These are phyloP conservation scores for Hibiscus trionum DNA, from an alignment of 345 rosid species.

Conservation along the genomic window DNA sequence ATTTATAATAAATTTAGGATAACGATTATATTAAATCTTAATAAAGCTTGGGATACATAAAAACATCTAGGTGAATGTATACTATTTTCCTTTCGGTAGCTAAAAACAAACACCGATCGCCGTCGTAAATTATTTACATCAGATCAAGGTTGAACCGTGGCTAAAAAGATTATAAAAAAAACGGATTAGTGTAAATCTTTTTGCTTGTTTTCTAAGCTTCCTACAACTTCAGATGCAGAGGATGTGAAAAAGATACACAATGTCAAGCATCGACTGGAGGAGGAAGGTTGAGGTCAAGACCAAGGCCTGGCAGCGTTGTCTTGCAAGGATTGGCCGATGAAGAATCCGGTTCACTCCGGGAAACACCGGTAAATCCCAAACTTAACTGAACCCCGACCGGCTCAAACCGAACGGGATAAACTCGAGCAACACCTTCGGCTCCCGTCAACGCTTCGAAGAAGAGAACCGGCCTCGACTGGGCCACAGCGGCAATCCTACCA, in stretches of 20 bases:
- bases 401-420: conserved; percentile 39
- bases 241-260: neutral
- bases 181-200: neutral
- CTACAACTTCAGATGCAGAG: neutral
- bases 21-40: neutral
- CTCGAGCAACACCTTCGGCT: conserved; percentile 31
- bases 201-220: neutral
- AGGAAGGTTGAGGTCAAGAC: conserved; percentile 68
- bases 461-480: conserved; percentile 24
- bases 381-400: conserved; percentile 25
- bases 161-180: neutral
- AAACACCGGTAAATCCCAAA: conserved; percentile 18
- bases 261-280: conserved; percentile 56
- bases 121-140: conserved; percentile 13
- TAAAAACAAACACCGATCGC: neutral
- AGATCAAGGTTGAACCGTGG: neutral
- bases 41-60: neutral
- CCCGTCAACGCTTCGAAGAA: conserved; percentile 27
- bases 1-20: neutral
- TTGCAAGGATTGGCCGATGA: conserved; percentile 34
- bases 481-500: neutral
- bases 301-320: conserved; percentile 15
- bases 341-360: conserved; percentile 36
- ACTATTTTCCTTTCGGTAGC: neutral
- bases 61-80: neutral